phyloP scores from a whole-genome alignment of 495 filamentous ascomycete species.

The Xylaria palmicola region DNA sequence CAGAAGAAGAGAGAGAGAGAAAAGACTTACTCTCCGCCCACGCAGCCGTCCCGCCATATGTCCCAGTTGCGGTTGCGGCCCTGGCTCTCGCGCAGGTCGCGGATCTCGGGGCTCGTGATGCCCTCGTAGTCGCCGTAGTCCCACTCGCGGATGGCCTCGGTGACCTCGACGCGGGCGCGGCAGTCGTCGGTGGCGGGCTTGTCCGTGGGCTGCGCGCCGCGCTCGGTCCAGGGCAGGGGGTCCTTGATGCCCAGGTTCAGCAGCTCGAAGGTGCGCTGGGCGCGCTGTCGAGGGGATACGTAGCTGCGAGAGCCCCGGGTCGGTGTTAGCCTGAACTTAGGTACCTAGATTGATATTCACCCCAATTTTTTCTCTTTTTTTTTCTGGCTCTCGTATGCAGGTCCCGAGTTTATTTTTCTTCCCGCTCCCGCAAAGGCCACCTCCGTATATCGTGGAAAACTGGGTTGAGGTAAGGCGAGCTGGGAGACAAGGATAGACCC shows the following conservation, averaged over 20 bases:
- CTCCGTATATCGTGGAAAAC: background rate
- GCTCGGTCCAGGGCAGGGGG: slow-evolving; percentile 45
- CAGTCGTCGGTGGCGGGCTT: slow-evolving; percentile 42
- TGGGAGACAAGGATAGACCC: too few relatives aligned
- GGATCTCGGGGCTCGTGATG: slow-evolving; percentile 72
- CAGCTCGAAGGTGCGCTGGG: slow-evolving; percentile 83
- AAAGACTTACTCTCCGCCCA: slow-evolving; percentile 57
- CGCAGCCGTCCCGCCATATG: slow-evolving; percentile 83
- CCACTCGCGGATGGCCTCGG: slow-evolving; percentile 85
- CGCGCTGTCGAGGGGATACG: slow-evolving; percentile 83
- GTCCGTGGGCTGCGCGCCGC: slow-evolving; percentile 34
- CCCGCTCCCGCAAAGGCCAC: too few relatives aligned
- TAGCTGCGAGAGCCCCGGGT: slow-evolving; percentile 50
- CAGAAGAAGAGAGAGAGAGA: background rate
- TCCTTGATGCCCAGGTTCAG: slow-evolving; percentile 58
- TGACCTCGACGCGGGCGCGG: slow-evolving; percentile 59
- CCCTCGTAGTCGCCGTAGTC: slow-evolving; percentile 97
- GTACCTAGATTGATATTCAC: too few relatives aligned
- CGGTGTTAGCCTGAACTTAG: too few relatives aligned
- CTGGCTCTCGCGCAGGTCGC: slow-evolving; percentile 55
- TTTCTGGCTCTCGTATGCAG: background rate
- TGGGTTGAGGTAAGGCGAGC: background rate
- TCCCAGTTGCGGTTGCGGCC: slow-evolving; percentile 65
- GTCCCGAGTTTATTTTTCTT: background rate
- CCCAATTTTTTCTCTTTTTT: too few relatives aligned